phyloP scores from a whole-genome alignment of 192 early-diverging fungal genomes.

The Entrophospora sp. region DNA sequence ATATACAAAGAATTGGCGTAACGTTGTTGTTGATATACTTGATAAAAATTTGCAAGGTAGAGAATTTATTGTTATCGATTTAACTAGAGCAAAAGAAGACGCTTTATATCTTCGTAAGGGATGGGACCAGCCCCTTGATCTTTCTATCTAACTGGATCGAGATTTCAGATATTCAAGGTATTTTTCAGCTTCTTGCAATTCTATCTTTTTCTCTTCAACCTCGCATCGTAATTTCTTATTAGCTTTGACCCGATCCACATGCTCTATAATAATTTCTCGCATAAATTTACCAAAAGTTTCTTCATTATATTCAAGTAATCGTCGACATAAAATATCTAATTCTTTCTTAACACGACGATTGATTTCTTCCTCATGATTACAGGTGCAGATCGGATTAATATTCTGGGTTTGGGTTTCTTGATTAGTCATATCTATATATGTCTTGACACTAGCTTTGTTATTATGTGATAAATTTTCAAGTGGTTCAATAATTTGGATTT shows the following conservation, averaged over 20 bases:
- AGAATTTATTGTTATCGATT: conserved; percentile 16
- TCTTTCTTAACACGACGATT: background rate
- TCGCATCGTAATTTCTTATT: conserved; percentile 1
- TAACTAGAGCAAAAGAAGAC: conserved; percentile 14
- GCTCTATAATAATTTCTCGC: background rate
- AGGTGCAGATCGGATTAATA: too few relatives aligned
- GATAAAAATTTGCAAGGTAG: conserved; percentile 13
- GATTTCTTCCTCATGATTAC: conserved; percentile 1
- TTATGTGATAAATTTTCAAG: too few relatives aligned
- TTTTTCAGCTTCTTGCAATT: background rate
- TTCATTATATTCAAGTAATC: background rate
- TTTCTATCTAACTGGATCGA: too few relatives aligned
- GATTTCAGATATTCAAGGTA: background rate
- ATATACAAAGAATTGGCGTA: conserved; percentile 16
- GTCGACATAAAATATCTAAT: background rate
- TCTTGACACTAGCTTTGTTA: too few relatives aligned
- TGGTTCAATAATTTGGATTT: too few relatives aligned
- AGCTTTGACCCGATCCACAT: background rate
- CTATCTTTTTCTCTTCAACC: background rate
- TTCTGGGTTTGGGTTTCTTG: background rate
- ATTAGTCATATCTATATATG: too few relatives aligned
- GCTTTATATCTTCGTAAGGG: background rate
- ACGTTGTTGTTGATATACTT: conserved; percentile 7
- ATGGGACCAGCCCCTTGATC: background rate
- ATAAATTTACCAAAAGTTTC: conserved; percentile 1